Conservation (phyloP, 2,329 filamentous ascomycete genomes). For the Penicillium sp. region DNA sequence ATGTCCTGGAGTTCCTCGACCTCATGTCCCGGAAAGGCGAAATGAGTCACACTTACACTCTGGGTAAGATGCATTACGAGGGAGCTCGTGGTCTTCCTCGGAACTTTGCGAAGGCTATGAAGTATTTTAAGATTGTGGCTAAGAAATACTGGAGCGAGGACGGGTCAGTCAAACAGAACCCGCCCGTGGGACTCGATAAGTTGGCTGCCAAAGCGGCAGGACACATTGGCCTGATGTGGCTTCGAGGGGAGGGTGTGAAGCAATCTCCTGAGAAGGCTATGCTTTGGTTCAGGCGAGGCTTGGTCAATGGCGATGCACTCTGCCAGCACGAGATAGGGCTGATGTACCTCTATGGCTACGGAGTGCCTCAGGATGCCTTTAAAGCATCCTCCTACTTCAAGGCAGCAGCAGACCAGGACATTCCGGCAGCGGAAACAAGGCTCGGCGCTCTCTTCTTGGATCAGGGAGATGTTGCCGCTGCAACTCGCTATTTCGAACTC, state of each 20-base stretch:
- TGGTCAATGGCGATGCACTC: constrained; percentile 71
- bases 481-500: constrained; percentile 82
- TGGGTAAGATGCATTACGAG: constrained; percentile 86
- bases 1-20: constrained; percentile 91
- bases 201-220: constrained; percentile 79
- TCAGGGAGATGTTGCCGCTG: constrained; percentile 77
- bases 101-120: constrained; percentile 70
- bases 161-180: constrained; percentile 69
- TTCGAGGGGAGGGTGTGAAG: constrained; percentile 79
- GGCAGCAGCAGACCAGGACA: constrained; percentile 76
- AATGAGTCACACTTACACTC: constrained; percentile 78
- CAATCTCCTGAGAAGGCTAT: constrained; percentile 75
- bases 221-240: constrained; percentile 82
- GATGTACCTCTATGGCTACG: constrained; percentile 78
- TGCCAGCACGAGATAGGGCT: constrained; percentile 82
- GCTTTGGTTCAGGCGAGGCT: constrained; percentile 79
- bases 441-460: constrained; percentile 83
- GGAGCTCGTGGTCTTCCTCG: constrained; percentile 72
- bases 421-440: constrained; percentile 75
- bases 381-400: constrained; percentile 75
- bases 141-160: constrained; percentile 79
- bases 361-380: constrained; percentile 65
- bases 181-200: constrained; percentile 70
- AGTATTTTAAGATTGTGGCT: constrained; percentile 77
- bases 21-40: constrained; percentile 88